Evolutionary conservation across 805 yeast species (phyloP), one percentile per base, ranked within the genome.

Genomic region (Candida anglica): DNA sequence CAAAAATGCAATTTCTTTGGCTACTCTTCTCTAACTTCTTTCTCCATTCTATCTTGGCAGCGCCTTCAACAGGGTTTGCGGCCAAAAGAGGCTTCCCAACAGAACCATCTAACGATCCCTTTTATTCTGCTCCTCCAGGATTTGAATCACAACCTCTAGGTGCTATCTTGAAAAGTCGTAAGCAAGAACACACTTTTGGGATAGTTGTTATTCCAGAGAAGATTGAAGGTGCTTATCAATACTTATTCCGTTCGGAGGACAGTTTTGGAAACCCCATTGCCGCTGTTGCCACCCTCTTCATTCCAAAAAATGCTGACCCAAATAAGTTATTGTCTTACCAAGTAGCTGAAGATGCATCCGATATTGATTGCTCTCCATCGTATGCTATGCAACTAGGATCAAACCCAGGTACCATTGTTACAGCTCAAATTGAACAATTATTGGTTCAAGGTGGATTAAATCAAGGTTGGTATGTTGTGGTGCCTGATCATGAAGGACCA

Each of bases 401-500:
- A n/a, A 13, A 22, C 15, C 15, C 22, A n/a, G 18, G 23, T 26
- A 35, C 40, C 23, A 43, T 45, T 21, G 19, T 41, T 50, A 35
- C 41, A 38, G 36, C 32, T 36, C n/a, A 37, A 45, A 15, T 16
- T 16, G 30, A 27, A 18, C 19, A 30, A 30, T 15, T 30, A 5
- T 10, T 22, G 9, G 36, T 50, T 15, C 52, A 43, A 18, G 44
- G 38, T 7, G 50, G 51, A 9, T 42, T 53, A 21, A 19, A 34
- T 11, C 35, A 51, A 19, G 70, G 69, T 6, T 63, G 56, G 47
- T 56, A 44, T 37, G 64, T 63, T 4, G 52, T 56, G 1, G 44
- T 49, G 3, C 57, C 67, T 0, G 68, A 61, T 40, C 56, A 60
- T 34, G 60, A 62, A 36, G 68, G 69, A 4, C 52, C 54, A 4